Base-by-base conservation (phyloP, 805 yeast genomes). In the Kodamaea hsintzibuensis region DNA sequence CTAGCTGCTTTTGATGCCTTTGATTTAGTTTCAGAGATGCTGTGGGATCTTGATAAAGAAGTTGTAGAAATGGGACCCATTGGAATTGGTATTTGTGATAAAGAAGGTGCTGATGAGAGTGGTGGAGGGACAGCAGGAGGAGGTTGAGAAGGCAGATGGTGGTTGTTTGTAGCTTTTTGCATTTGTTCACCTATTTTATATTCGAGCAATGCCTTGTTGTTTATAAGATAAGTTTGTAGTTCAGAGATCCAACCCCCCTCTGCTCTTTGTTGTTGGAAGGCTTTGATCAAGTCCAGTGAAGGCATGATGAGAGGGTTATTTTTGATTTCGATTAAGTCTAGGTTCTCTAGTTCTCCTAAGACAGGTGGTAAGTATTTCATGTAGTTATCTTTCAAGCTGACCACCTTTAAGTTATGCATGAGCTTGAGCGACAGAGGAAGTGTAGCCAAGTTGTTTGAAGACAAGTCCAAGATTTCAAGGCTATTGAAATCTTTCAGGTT, bases 381-480 rank as follows among this genome's bases (percentile, higher is more conserved):
- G 33, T 70, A 70, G 66, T 89, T 89, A 53, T 80, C 77, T 57
- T 82, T 82, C 49, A 89, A 68, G 16, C 87, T 83, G n/a, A 89
- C 67, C 1, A 84, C 84, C 60, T 79, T 80, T 57, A 86, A 71
- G 55, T 73, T 71, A 19, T 69, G 68, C 58, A 88, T 70, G 2
- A 13, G 33, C n/a, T 14, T 19, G 30, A 52, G 30, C 8, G 38
- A 27, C 27, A 46, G 47, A 1, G 89, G 86, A 13, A 89, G 66
- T 2, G 62, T 57, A n/a, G 67, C 63, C 27, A 89, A 68, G 22
- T 65, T 67, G 64, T 89, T 89, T 38, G 73, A 68, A 17, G 91
- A 83, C 17, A 88, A 65, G 66, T 89, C 93, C 42, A 89, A 67
- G 50, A 84, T 83, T 61, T 86, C 92, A 52, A 89, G 69, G 7